Evolutionary conservation across 2,329 filamentous ascomycete species (phyloP), one percentile per base, ranked within the genome.

Genomic region (Arthrobotrys iridis): DNA sequence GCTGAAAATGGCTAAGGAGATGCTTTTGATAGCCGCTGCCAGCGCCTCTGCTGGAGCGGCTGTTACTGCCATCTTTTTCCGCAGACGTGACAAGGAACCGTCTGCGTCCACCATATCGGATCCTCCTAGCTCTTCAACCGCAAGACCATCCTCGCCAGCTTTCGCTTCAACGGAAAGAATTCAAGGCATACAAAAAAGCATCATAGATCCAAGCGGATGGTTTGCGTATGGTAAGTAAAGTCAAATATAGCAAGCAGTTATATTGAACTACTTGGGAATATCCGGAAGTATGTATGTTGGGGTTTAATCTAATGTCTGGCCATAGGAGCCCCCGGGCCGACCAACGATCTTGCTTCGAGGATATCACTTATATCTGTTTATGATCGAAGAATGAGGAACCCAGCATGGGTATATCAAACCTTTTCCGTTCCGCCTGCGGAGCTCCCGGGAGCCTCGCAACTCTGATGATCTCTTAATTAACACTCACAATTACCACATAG

Each of bases 371-470:
- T 93, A 78, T 96, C 93, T 30, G 90, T 91, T 79, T 99, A 90
- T 87, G 94, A 99, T 84, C 92, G 95, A 26, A 90, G 92, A 76
- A 90, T 89, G 45, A 89, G 93, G 81, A 99, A 99, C 83, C 95
- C 95, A 28, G 87, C 91, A 82, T 99, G 94, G 94, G 95, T 79
- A 71, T 28, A 40, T 30, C 85, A 18, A 84, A 1, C n/a, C 24
- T 10, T 33, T 55, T 37, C 18, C 15, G 11, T n/a, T n/a, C 24
- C 2, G 20, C 18, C 30, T 24, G 13, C n/a, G n/a, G n/a, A n/a
- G n/a, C n/a, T n/a, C n/a, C n/a, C n/a, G n/a, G n/a, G n/a, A n/a
- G n/a, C 15, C 13, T 8, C 18, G 15, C 4, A 45, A 3, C 24
- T 4, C 11, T 28, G 13, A 4, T 8, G 26, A 11, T 15, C 15